These are phyloP conservation scores for Xylaria sp. DNA, from an alignment of 2,329 filamentous ascomycete species.

Conservation along the genomic window DNA sequence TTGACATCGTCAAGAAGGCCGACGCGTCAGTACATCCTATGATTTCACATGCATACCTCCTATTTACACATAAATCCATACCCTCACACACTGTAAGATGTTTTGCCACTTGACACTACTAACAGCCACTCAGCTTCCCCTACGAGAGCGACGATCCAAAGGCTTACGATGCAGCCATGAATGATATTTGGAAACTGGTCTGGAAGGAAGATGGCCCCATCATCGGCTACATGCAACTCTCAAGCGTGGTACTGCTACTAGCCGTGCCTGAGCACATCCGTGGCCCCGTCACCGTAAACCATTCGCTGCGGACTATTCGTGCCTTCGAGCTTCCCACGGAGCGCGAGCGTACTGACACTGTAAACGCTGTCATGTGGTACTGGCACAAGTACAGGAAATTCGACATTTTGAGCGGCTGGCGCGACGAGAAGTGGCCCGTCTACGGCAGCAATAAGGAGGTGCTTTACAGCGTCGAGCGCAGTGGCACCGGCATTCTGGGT, in stretches of 20 bases:
- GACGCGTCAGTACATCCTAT: slow-evolving; percentile 41
- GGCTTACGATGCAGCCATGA: slow-evolving; percentile 49
- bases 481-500: slow-evolving; percentile 68
- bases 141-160: slow-evolving; percentile 59
- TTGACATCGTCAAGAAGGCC: slow-evolving; percentile 50
- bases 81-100: background rate
- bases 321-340: slow-evolving; percentile 55
- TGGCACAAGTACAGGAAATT: slow-evolving; percentile 71
- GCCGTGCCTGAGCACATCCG: slow-evolving; percentile 46
- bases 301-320: slow-evolving; percentile 54
- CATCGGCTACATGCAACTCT: slow-evolving; percentile 54
- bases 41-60: background rate
- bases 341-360: slow-evolving; percentile 54
- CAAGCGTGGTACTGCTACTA: slow-evolving; percentile 45
- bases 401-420: slow-evolving; percentile 69
- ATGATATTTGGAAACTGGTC: slow-evolving; percentile 61
- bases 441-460: slow-evolving; percentile 59
- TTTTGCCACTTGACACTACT: background rate
- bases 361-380: slow-evolving; percentile 54
- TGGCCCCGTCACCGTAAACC: slow-evolving; percentile 57
- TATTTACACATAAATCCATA: background rate
- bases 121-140: slow-evolving; percentile 58
- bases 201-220: slow-evolving; percentile 47
- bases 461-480: slow-evolving; percentile 72
- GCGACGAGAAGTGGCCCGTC: slow-evolving; percentile 76